These are phyloP conservation scores for Talaromyces sp. DNA, from an alignment of 2,329 filamentous ascomycete genomes.

Conservation along the genomic window DNA sequence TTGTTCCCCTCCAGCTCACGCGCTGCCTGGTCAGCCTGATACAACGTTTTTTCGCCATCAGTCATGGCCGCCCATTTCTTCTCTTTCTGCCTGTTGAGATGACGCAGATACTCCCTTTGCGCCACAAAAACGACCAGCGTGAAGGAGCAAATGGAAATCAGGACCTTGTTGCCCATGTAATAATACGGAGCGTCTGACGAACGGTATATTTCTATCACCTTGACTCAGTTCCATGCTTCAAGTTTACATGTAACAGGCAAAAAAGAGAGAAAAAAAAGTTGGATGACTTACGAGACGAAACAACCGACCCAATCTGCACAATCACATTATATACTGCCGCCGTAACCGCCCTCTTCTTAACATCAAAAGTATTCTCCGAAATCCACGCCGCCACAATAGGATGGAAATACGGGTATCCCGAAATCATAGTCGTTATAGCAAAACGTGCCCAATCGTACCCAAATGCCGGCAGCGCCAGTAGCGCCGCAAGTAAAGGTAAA, in stretches of 20 bases:
- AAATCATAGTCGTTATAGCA: conserved; percentile 45
- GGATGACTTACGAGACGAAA: conserved; percentile 25
- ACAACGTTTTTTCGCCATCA: conserved; percentile 39
- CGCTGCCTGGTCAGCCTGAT: conserved; percentile 42
- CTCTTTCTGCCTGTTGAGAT: conserved; percentile 47
- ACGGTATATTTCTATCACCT: conserved; percentile 44
- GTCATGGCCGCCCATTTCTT: conserved; percentile 44
- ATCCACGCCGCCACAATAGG: conserved; percentile 36
- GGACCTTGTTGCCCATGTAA: conserved; percentile 49
- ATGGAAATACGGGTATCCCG: conserved; percentile 52
- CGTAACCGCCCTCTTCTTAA: conserved; percentile 24
- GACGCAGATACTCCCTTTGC: conserved; percentile 41
- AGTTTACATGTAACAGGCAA: too few species aligned
- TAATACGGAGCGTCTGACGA: conserved; percentile 48
- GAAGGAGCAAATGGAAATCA: conserved; percentile 47
- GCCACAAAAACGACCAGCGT: conserved; percentile 43
- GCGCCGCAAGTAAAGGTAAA: conserved; percentile 46
- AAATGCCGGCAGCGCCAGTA: conserved; percentile 40
- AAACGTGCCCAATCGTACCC: conserved; percentile 47
- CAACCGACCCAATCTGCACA: conserved; percentile 25
- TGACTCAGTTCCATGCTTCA: background rate
- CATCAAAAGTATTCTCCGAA: conserved; percentile 24
- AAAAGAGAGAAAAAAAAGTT: background rate
- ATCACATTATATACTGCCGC: conserved; percentile 30
- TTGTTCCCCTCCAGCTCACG: conserved; percentile 47